Conservation (phyloP, 495 filamentous ascomycete species). For the Xylaria sp. region DNA sequence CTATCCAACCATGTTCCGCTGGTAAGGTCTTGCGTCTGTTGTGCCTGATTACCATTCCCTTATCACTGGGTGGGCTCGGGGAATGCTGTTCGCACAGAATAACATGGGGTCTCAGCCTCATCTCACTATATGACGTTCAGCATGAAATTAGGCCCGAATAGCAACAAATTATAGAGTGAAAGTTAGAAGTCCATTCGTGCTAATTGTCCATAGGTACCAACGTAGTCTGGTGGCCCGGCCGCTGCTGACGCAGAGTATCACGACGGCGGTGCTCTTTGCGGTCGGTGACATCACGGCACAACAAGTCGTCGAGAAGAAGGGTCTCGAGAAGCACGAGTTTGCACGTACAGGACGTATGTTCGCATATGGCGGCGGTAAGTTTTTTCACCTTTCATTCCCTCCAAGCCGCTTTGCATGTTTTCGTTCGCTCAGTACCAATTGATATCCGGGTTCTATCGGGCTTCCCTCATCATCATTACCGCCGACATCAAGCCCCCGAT, state of each 20-base stretch:
- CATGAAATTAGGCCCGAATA: neutral
- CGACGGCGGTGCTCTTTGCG: conserved; percentile 87
- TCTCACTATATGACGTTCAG: neutral
- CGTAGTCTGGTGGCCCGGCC: conserved; percentile 79
- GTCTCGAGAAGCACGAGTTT: conserved; percentile 79
- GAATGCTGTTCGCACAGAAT: neutral
- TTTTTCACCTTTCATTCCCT: conserved; percentile 13
- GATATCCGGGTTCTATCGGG: neutral
- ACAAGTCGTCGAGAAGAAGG: conserved; percentile 85
- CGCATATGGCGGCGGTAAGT: conserved; percentile 84
- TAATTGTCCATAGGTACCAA: conserved; percentile 75
- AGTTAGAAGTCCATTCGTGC: conserved; percentile 9
- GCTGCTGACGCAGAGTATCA: conserved; percentile 86
- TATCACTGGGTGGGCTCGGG: neutral
- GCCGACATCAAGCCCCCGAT: neutral
- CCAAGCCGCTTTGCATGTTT: neutral
- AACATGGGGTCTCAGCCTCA: neutral
- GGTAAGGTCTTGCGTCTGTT: conserved; percentile 35
- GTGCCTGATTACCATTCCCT: conserved; percentile 15
- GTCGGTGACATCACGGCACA: conserved; percentile 93
- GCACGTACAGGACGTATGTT: conserved; percentile 88
- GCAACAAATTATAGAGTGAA: neutral
- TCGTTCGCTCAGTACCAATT: neutral
- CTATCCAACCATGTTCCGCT: conserved; percentile 38
- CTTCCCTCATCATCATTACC: neutral